These are phyloP conservation scores for Artemisia annua DNA, from an alignment of 129 eudicot genomes.

Conservation along the genomic window DNA sequence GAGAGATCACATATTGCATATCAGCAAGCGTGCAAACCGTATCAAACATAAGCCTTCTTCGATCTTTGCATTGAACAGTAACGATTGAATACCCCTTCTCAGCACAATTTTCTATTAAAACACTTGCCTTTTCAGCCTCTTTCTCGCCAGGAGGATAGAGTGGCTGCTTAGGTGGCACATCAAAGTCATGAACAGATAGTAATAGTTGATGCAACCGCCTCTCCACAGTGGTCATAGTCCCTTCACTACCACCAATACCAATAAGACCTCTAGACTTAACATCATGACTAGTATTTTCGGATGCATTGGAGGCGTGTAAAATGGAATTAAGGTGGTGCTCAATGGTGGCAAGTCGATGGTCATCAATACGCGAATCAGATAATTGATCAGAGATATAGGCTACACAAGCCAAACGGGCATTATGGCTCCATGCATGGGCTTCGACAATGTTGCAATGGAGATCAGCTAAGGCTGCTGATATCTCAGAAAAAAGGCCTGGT, in stretches of 20 bases:
- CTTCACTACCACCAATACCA: conserved; percentile 37
- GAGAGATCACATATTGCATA: conserved; percentile 68
- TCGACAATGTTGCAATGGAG: conserved; percentile 72
- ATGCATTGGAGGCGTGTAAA: conserved; percentile 48
- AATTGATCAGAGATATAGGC: conserved; percentile 63
- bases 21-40: conserved; percentile 76
- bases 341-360: conserved; percentile 54
- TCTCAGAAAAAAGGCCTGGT: conserved; percentile 79
- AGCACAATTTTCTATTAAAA: conserved; percentile 50
- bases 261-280: conserved; percentile 50
- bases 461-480: conserved; percentile 79
- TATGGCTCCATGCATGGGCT: conserved; percentile 92
- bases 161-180: conserved; percentile 37
- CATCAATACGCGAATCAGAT: conserved; percentile 42
- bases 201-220: conserved; percentile 76
- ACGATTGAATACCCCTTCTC: conserved; percentile 66
- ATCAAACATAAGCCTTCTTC: conserved; percentile 70
- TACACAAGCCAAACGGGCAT: conserved; percentile 73
- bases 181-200: conserved; percentile 60
- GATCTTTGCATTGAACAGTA: conserved; percentile 48
- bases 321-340: conserved; percentile 63
- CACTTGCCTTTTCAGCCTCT: conserved; percentile 40
- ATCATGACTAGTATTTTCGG: conserved; percentile 37
- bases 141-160: conserved; percentile 23
- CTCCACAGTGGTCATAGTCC: conserved; percentile 59